A percentile compares a stretch with the other conserved stretches of the same genome.
Conservation (phyloP, 2,329 filamentous ascomycete genomes). For the Aureobasidium mangrovei region DNA sequence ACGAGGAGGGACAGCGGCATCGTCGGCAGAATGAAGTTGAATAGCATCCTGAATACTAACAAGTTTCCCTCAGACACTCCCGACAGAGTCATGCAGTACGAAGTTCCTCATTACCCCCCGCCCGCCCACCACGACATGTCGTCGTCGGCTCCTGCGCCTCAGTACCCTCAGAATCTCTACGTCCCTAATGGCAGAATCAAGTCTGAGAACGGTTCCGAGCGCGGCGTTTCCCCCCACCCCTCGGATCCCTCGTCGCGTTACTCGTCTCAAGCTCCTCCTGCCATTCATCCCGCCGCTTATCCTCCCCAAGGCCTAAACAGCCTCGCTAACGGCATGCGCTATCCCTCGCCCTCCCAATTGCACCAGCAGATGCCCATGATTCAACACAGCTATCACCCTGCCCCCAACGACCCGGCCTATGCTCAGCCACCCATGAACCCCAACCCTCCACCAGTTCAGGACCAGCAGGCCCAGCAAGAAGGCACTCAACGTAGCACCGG, state of each 20-base stretch:
- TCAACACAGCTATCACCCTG: slow-evolving; percentile 46
- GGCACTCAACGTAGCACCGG: slow-evolving; percentile 30
- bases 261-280: slow-evolving; percentile 48
- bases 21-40: slow-evolving; percentile 27
- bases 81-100: slow-evolving; percentile 32
- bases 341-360: slow-evolving; percentile 45
- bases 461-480: slow-evolving; percentile 27
- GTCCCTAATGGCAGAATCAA: slow-evolving; percentile 44
- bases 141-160: slow-evolving; percentile 15
- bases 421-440: slow-evolving; percentile 25
- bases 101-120: slow-evolving; percentile 25
- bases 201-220: slow-evolving; percentile 52
- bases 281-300: slow-evolving; percentile 37
- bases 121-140: slow-evolving; percentile 22
- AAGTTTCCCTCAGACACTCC: slow-evolving; percentile 25
- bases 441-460: slow-evolving; percentile 21
- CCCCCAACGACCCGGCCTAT: slow-evolving; percentile 38
- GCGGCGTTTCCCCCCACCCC: slow-evolving; percentile 46
- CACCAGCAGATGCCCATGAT: slow-evolving; percentile 46
- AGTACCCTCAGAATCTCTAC: slow-evolving; percentile 34
- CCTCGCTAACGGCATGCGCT: slow-evolving; percentile 44
- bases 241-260: slow-evolving; percentile 49
- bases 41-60: slow-evolving; percentile 32
- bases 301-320: slow-evolving; percentile 39
- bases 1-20: slow-evolving; percentile 30